Base-by-base conservation (phyloP, 192 early-diverging fungal genomes). In the Bifiguratus adelaidae region DNA sequence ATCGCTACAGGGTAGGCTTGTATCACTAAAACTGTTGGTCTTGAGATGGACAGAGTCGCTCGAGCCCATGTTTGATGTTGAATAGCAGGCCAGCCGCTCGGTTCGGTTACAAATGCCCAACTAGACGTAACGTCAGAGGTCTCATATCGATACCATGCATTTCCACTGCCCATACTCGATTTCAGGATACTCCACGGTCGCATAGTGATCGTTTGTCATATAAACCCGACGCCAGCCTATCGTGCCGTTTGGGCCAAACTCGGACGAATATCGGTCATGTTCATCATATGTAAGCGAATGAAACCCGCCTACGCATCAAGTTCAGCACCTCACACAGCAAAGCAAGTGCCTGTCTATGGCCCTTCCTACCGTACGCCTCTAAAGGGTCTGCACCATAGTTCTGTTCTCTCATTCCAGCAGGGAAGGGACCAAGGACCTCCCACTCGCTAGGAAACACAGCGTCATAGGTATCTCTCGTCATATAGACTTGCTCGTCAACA, bases 321-420 rank as follows among this genome's bases (percentile, higher is more conserved):
- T 6, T 15, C 29, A 44, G 26, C 4, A 21, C 7, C 34, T 15
- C 19, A 28, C 41, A 20, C 19, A 44, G 9, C 20, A 30, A 34
- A 11, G 11, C 21, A 40, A 24, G 3, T 3, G n/a, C 11, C 58
- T 50, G 24, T 52, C 23, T 16, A 19, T 37, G 20, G 15, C 20
- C 19, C 50, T 28, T 5, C 24, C 28, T 68, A 78, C 85, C 85
- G 56, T 78, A 88, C 7, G 79, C 74, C 40, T 75, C 73, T 25
- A 88, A 53, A 9, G 80, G 80, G 59, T 88, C 85, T 2, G 69
- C 73, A 12, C 85, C 85, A 38, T 81, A 73, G 38, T 76, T 68
- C 35, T 74, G 70, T 32, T 74, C 70, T 11, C 71, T 47, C 58
- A 64, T 76, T 7, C 70, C 72, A 27, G 72, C 68, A 5, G 82